phyloP scores from a whole-genome alignment of 257 asterid species.

The Nicotiana sylvestris region DNA sequence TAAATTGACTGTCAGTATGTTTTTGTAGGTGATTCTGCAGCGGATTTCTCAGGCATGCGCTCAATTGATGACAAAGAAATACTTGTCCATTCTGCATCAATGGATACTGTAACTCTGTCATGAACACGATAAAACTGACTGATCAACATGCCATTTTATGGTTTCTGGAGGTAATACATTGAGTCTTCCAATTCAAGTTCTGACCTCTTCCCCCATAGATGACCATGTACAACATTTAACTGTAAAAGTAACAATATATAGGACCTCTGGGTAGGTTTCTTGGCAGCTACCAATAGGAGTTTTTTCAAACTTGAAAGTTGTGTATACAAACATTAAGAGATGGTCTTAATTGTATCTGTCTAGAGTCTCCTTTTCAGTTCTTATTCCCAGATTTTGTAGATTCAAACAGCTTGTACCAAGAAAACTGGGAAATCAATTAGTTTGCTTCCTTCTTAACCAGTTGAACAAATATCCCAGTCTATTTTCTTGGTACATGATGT shows the following conservation, averaged over 20 bases:
- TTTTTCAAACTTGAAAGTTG: background rate
- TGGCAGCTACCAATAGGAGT: background rate
- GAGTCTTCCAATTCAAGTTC: slow-evolving; percentile 4
- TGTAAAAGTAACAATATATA: background rate
- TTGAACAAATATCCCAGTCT: no score
- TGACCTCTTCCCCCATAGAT: background rate
- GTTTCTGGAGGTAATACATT: slow-evolving; percentile 5
- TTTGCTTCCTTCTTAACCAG: background rate
- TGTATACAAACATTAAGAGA: slow-evolving; percentile 4
- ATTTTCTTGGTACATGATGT: no score
- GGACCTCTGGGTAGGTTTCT: slow-evolving; percentile 10
- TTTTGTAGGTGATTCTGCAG: slow-evolving; percentile 44
- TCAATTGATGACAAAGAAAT: slow-evolving; percentile 22
- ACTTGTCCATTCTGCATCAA: slow-evolving; percentile 29
- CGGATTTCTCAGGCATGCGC: slow-evolving; percentile 28
- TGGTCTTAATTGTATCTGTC: background rate
- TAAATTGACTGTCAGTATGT: background rate
- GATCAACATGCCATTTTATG: background rate
- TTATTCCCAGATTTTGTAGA: slow-evolving; percentile 8
- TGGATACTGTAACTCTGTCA: slow-evolving; percentile 20
- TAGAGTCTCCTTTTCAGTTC: background rate
- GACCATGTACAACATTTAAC: background rate
- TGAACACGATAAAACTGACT: background rate
- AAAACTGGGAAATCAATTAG: background rate
- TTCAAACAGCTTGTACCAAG: background rate